Evolutionary conservation across 2,329 filamentous ascomycete species (phyloP).

Genomic region (Trichoderma atroviride): DNA sequence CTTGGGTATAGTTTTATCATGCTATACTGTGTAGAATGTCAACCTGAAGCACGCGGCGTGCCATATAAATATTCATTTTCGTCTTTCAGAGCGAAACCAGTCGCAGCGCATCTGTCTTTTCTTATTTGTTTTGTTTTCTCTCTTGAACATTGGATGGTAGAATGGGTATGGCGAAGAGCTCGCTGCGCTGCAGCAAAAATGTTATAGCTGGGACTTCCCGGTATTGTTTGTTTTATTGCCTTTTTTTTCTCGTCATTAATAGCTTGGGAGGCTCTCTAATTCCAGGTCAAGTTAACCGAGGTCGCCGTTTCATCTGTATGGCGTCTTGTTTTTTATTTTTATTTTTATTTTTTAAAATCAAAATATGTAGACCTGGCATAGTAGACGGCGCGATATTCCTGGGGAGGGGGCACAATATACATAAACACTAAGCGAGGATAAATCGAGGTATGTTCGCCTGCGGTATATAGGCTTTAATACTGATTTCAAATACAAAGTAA

Average conservation of each 20-base stretch:
- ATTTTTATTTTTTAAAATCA: not conserved
- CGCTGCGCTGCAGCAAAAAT: slow-evolving; percentile 21
- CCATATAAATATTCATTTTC: slow-evolving; percentile 14
- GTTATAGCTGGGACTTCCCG: slow-evolving; percentile 20
- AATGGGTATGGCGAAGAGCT: slow-evolving; percentile 21
- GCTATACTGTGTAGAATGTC: slow-evolving; percentile 17
- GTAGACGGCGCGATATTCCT: slow-evolving; percentile 20
- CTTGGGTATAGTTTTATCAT: not conserved
- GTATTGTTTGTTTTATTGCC: slow-evolving; percentile 14
- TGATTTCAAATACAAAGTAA: slow-evolving; percentile 19
- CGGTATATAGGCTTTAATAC: slow-evolving; percentile 20
- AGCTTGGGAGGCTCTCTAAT: not conserved
- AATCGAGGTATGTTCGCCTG: slow-evolving; percentile 15
- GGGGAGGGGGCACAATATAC: slow-evolving; percentile 7
- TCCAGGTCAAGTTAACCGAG: not conserved
- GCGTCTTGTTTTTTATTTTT: not conserved
- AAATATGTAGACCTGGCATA: slow-evolving; percentile 13
- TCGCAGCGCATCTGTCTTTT: slow-evolving; percentile 24
- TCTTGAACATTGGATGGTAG: slow-evolving; percentile 25
- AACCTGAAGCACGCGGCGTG: slow-evolving; percentile 22
- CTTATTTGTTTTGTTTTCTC: slow-evolving; percentile 22
- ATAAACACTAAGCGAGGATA: slow-evolving; percentile 19
- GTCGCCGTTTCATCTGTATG: slow-evolving; percentile 1
- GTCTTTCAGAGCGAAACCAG: slow-evolving; percentile 15
- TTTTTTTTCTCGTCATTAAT: slow-evolving; percentile 7